Conservation (phyloP, 257 asterid species). For the Scutellaria galericulata region DNA sequence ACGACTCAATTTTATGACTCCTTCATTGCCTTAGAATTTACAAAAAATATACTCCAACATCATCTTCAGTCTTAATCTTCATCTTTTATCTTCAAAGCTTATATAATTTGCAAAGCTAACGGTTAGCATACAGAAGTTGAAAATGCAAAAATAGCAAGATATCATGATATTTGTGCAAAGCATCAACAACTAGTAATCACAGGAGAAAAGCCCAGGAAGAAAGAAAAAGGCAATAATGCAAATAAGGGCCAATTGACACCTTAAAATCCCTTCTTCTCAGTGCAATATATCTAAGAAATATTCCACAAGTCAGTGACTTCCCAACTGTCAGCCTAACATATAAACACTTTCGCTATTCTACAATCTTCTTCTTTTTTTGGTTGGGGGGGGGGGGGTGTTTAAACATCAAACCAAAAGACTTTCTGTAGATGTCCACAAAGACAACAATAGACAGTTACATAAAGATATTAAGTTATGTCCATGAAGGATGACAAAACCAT, state of each 20-base stretch:
- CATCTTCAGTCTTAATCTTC: not conserved
- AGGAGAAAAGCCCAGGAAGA: not conserved
- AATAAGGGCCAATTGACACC: not conserved
- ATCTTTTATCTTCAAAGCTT: not conserved
- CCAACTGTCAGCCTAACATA: not conserved
- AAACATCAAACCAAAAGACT: not conserved
- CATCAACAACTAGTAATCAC: not conserved
- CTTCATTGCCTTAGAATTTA: not conserved
- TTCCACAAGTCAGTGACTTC: not conserved
- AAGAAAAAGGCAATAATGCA: not conserved
- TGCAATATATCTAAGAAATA: not conserved
- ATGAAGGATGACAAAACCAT: slow-evolving; percentile 22
- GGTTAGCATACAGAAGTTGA: not conserved
- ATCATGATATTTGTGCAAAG: not conserved
- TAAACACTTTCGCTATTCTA: not conserved
- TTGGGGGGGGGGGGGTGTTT: not conserved
- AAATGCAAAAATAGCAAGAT: not conserved
- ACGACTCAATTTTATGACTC: not conserved
- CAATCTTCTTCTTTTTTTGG: not conserved
- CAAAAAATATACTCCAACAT: not conserved
- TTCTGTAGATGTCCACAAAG: not conserved
- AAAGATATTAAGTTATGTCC: slow-evolving; percentile 16
- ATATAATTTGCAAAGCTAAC: not conserved
- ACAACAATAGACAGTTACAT: not conserved
- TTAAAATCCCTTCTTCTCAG: not conserved